Evolutionary conservation across 1,139 yeast genomes (phyloP), one percentile per base, ranked within the genome.

Genomic region (Suhomyces yuchorum): DNA sequence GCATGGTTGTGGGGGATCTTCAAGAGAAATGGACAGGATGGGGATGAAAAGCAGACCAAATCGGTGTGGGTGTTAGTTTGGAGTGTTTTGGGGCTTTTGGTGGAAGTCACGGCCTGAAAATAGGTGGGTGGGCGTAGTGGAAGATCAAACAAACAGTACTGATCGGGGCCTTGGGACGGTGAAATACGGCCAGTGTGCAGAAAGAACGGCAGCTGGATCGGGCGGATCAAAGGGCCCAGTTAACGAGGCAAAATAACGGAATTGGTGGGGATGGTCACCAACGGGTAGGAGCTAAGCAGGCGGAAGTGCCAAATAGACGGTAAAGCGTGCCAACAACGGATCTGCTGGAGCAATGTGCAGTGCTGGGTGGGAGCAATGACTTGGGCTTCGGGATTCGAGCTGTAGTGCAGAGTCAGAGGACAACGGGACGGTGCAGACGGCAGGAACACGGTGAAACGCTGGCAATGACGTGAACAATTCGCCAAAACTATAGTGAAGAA

Each of bases 1-100:
- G 28, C 47, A 47, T 47, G 32, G 20, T 37, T 34, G 41, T 38
- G 34, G 34, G 34, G 34, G 41, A 18, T 9, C 33, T 17, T 38
- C 34, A 38, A 26, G 23, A 7, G 32, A 23, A 26, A 26, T 7
- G 12, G 32, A 18, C 26, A 24, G n/a, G n/a, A 35, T n/a, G n/a
- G n/a, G n/a, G n/a, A n/a, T n/a, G 37, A n/a, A 19, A 35, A 12
- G 26, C 14, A 33, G n/a, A n/a, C n/a, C n/a, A n/a, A n/a, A n/a
- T n/a, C n/a, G n/a, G n/a, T n/a, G n/a, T n/a, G n/a, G n/a, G n/a
- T n/a, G n/a, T n/a, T n/a, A n/a, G n/a, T n/a, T n/a, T n/a, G n/a
- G n/a, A n/a, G n/a, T n/a, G n/a, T n/a, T n/a, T n/a, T n/a, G n/a
- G n/a, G n/a, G n/a, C n/a, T n/a, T n/a, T n/a, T n/a, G n/a, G n/a